A percentile compares a stretch with the other conserved stretches of the same genome.
Conservation (phyloP, 2,329 filamentous ascomycete species). For the Stagonosporopsis rhizophila region DNA sequence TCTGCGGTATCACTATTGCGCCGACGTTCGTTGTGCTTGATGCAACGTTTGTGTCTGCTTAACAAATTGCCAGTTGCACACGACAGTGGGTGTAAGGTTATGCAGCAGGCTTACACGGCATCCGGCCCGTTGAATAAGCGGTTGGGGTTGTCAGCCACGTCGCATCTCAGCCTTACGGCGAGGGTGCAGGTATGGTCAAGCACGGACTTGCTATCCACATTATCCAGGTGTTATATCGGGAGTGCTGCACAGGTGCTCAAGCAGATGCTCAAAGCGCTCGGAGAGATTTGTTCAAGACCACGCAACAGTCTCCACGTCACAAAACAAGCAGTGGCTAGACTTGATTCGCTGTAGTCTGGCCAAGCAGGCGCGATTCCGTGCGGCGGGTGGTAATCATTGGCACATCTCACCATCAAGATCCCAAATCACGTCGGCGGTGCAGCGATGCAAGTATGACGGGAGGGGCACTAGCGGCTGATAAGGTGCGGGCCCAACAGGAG, state of each 20-base stretch:
- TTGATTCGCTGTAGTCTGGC: neutral
- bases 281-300: no score
- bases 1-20: neutral
- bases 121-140: slow-evolving; percentile 8
- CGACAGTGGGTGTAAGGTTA: neutral
- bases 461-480: slow-evolving; percentile 12
- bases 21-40: neutral
- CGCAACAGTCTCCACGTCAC: neutral
- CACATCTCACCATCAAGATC: slow-evolving; percentile 26
- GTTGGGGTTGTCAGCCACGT: no score
- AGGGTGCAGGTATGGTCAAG: neutral
- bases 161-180: neutral
- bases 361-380: slow-evolving; percentile 2
- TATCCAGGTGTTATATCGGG: neutral
- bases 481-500: slow-evolving; percentile 8
- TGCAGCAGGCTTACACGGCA: slow-evolving; percentile 11
- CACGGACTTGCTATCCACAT: neutral
- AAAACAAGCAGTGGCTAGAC: neutral
- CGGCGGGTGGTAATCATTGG: slow-evolving; percentile 14
- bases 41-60: neutral
- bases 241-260: neutral
- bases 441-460: slow-evolving; percentile 8
- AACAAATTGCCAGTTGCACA: neutral
- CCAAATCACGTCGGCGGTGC: slow-evolving; percentile 19
- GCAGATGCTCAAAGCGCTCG: neutral